Evolutionary conservation across 1,284 basidiomycete genomes (phyloP).

Genomic region (Coniferiporia sulphurascens): DNA sequence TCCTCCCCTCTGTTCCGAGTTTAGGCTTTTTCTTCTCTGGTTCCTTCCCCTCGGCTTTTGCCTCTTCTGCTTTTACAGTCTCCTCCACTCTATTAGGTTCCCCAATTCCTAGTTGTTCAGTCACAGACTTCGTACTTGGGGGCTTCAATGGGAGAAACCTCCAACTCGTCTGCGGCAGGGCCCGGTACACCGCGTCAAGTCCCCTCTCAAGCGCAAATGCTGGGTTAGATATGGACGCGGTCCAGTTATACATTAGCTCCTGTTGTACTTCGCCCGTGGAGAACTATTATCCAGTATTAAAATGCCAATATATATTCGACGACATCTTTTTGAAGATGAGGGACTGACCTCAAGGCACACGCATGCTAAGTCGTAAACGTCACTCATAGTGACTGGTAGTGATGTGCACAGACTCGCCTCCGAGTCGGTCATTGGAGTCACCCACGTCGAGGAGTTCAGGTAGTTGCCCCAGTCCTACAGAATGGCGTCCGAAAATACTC

Average conservation of each 20-base stretch:
- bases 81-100: too few species aligned
- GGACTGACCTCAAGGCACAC: constrained; percentile 11
- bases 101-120: background rate
- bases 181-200: constrained; percentile 1
- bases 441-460: constrained; percentile 3
- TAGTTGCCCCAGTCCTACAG: background rate
- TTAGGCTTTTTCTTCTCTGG: too few species aligned
- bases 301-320: too few species aligned
- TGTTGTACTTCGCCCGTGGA: constrained; percentile 6
- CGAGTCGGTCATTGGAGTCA: background rate
- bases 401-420: background rate
- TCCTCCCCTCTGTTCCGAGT: too few species aligned
- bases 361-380: constrained; percentile 14
- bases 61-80: too few species aligned
- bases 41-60: too few species aligned
- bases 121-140: background rate
- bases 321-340: too few species aligned
- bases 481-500: constrained; percentile 2
- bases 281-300: background rate
- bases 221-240: background rate
- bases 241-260: background rate
- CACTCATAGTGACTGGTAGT: constrained; percentile 2
- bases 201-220: background rate
- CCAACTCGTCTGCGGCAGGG: constrained; percentile 7
- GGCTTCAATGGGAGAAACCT: background rate